Evolutionary conservation across 2,329 filamentous ascomycete genomes (phyloP).

Genomic region (Sarocladiaceae sp.): DNA sequence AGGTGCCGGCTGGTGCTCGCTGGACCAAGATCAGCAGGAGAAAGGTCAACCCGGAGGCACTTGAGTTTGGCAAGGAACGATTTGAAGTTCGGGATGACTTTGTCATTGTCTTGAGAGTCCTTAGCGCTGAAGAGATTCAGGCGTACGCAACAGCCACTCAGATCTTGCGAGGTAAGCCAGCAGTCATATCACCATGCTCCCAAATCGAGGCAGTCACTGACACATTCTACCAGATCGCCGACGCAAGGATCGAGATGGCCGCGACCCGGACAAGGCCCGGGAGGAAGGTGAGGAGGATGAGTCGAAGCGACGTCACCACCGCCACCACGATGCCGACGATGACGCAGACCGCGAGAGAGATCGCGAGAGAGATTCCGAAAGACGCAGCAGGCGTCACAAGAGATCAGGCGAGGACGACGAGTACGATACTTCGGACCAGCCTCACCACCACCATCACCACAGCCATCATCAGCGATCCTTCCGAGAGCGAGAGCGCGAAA

Average conservation of each 20-base stretch:
- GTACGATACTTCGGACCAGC: constrained; percentile 22
- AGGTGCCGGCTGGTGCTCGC: constrained; percentile 70
- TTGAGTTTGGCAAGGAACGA: constrained; percentile 80
- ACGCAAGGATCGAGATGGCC: constrained; percentile 9
- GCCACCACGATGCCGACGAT: constrained; percentile 22
- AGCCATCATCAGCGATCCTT: constrained; percentile 9
- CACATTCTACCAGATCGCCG: constrained; percentile 2
- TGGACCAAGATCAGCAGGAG: constrained; percentile 92
- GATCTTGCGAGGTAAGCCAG: constrained; percentile 65
- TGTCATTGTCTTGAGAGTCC: constrained; percentile 83
- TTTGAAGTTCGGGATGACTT: constrained; percentile 91
- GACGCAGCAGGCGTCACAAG: constrained; percentile 18
- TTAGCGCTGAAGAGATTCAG: constrained; percentile 86
- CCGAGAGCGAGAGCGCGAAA: constrained; percentile 14
- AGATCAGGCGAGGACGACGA: constrained; percentile 18
- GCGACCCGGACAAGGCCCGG: constrained; percentile 11
- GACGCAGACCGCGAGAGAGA: constrained; percentile 30
- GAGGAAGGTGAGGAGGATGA: constrained; percentile 13
- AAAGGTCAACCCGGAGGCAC: constrained; percentile 81
- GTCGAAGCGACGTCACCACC: constrained; percentile 10
- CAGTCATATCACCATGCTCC: neutral
- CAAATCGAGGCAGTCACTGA: too few species aligned
- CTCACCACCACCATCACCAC: constrained; percentile 13
- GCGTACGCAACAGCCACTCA: constrained; percentile 76
- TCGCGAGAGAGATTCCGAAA: constrained; percentile 10